Evolutionary conservation across 345 rosid genomes (phyloP).

Genomic region (Balakata baccata): DNA sequence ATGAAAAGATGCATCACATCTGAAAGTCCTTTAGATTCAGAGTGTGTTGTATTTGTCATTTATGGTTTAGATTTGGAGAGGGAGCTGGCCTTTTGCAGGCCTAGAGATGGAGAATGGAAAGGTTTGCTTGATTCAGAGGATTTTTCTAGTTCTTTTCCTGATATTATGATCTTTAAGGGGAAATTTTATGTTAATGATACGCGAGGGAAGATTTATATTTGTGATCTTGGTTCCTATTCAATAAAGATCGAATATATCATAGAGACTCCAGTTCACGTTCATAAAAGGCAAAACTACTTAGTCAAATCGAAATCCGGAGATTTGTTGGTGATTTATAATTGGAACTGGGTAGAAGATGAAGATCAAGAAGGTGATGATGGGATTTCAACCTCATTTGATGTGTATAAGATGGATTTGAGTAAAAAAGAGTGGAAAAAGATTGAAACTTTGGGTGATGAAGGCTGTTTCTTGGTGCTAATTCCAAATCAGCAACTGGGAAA

Average conservation of each 20-base stretch:
- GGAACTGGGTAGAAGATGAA: constrained; percentile 2
- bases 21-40: background rate
- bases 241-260: background rate
- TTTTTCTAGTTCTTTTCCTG: background rate
- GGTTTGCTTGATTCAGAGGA: background rate
- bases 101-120: constrained; percentile 8
- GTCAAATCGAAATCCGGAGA: background rate
- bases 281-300: background rate
- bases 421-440: background rate
- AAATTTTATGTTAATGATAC: background rate
- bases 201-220: background rate
- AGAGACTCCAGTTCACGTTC: background rate
- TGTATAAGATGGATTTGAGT: constrained; percentile 1
- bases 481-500: background rate
- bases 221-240: background rate
- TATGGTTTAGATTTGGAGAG: background rate
- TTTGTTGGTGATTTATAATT: background rate
- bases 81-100: background rate
- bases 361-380: background rate
- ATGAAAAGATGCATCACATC: background rate
- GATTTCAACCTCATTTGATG: background rate
- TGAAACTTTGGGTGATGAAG: constrained; percentile 1
- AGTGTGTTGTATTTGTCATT: background rate
- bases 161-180: constrained; percentile 4
- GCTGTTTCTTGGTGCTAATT: background rate